Evolutionary conservation across 164 flowering plant genomes (phyloP), one percentile per base, ranked within the genome.

Genomic region (Aristolochia contorta): DNA sequence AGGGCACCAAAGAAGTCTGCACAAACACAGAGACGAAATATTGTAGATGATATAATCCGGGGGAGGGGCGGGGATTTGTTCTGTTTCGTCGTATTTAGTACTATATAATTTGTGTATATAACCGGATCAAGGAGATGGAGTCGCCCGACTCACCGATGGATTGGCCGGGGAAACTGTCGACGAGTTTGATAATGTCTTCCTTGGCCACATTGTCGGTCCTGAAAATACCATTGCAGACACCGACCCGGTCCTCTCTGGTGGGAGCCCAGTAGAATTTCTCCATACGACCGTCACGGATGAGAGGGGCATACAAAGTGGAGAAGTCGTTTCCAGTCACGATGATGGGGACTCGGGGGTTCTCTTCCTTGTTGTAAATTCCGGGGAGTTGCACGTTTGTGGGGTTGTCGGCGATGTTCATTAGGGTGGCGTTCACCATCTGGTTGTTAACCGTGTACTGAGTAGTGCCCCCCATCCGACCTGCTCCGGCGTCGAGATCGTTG

Each of bases 181-280:
- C 80, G 41, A 76, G 15, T 57, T 61, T 74, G 54, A 79, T 64
- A 37, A 74, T 43, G 22, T 56, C 79, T 30, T 74, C 79, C 4
- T 54, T 6, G 43, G 75, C 54, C 21, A 78, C 58, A 52, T 75
- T 71, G 64, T 78, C 76, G 15, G 62, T 45, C 59, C 48, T 71
- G 70, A 78, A 75, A 56, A 78, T 75, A 33, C 82, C 82, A 0
- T 18, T 62, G 76, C 82, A 78, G 49, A 78, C 79, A 53, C 82
- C 82, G 51, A 78, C 67, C 0, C 82, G 66, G 62, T 78, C 82
- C 0, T 78, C 79, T 25, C 82, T 56, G 21, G 77, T 78, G 2
- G 79, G 82, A 6, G 80, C 80, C 83, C 83, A 77, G 71, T 79
- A 79, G 71, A 79, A 79, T 54, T 79, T 79, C 75, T 79, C 80